These are phyloP conservation scores for Phyllostachys edulis DNA, from an alignment of 176 grass and related monocot genomes.

Conservation along the genomic window DNA sequence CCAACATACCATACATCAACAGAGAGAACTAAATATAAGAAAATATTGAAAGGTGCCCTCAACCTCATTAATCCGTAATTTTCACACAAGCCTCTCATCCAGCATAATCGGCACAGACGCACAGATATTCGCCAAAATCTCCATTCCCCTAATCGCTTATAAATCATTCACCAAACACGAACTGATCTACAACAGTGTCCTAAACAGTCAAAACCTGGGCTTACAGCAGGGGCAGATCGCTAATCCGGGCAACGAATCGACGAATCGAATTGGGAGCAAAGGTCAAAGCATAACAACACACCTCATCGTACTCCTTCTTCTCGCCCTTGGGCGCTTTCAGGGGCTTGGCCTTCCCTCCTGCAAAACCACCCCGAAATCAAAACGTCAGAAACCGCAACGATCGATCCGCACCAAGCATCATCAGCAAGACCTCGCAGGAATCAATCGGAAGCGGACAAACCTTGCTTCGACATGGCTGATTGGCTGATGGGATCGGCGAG, in stretches of 20 bases:
- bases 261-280: neutral
- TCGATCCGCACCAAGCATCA: neutral
- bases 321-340: conserved; percentile 65
- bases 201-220: neutral
- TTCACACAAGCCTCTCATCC: neutral
- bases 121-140: neutral
- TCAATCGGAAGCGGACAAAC: neutral
- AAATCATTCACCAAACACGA: neutral
- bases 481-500: neutral
- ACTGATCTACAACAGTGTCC: neutral
- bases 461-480: conserved; percentile 55
- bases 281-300: neutral
- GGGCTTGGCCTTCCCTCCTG: conserved; percentile 82
- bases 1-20: neutral
- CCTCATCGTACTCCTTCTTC: conserved; percentile 83
- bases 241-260: neutral
- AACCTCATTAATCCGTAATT: neutral
- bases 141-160: neutral
- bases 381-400: neutral
- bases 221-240: neutral
- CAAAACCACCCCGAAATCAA: conserved; percentile 16
- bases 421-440: neutral
- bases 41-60: too few species aligned
- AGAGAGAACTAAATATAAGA: neutral
- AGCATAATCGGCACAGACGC: neutral